phyloP scores from a whole-genome alignment of 1,284 basidiomycete genomes.

The Hemileia vastatrix region DNA sequence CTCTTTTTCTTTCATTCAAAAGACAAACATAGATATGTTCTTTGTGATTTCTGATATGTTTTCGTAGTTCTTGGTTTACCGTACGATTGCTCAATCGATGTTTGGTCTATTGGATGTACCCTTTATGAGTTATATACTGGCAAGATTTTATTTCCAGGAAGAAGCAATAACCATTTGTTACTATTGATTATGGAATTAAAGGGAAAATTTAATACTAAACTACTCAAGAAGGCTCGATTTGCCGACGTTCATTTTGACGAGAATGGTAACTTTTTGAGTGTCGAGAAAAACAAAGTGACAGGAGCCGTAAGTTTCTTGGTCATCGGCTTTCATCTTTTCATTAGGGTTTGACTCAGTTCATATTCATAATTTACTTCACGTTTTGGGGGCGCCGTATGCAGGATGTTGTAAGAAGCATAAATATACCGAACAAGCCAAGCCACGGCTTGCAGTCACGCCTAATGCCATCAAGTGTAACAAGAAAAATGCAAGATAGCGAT shows the following conservation, averaged over 20 bases:
- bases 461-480: conserved; percentile 61
- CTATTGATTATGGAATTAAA: conserved; percentile 72
- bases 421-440: conserved; percentile 65
- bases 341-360: conserved; percentile 2
- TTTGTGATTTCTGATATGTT: conserved; percentile 1
- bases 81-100: conserved; percentile 85
- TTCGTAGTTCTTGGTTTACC: conserved; percentile 76
- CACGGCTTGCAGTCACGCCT: conserved; percentile 71
- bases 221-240: conserved; percentile 89
- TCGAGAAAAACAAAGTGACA: conserved; percentile 73
- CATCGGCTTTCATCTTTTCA: not conserved
- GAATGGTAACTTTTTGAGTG: conserved; percentile 61
- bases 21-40: not conserved
- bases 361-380: not conserved
- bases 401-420: conserved; percentile 70
- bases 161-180: conserved; percentile 97
- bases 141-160: conserved; percentile 93
- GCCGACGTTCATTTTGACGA: conserved; percentile 90
- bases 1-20: not conserved
- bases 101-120: conserved; percentile 97
- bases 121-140: conserved; percentile 96
- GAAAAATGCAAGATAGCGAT: conserved; percentile 77
- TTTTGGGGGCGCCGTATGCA: conserved; percentile 39
- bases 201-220: conserved; percentile 82
- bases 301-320: conserved; percentile 58